Evolutionary conservation across 768 basidiomycete species (phyloP).

Genomic region (Termitomyces sp.): DNA sequence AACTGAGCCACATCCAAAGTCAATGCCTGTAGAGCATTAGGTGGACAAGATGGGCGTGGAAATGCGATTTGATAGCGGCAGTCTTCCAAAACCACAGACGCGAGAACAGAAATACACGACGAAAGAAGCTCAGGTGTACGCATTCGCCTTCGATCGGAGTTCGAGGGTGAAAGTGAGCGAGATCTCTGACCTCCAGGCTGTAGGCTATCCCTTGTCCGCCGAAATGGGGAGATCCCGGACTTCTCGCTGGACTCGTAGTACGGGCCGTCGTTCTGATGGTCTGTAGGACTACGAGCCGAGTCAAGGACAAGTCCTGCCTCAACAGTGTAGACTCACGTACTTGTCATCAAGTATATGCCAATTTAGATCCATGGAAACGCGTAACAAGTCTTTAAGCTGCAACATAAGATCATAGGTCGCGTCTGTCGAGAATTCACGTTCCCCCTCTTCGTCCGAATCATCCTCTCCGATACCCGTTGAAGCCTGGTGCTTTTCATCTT

Average conservation of each 20-base stretch:
- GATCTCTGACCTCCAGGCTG: slow-evolving; percentile 43
- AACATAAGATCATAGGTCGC: slow-evolving; percentile 61
- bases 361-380: slow-evolving; percentile 51
- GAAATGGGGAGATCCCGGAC: slow-evolving; percentile 40
- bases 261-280: slow-evolving; percentile 17
- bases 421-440: slow-evolving; percentile 58
- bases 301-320: background rate
- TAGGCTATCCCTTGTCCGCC: slow-evolving; percentile 42
- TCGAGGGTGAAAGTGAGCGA: slow-evolving; percentile 58
- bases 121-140: slow-evolving; percentile 54
- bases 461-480: slow-evolving; percentile 29
- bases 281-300: slow-evolving; percentile 7
- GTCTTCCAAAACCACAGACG: slow-evolving; percentile 69
- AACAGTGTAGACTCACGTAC: slow-evolving; percentile 25
- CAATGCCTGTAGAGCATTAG: slow-evolving; percentile 72
- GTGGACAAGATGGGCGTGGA: slow-evolving; percentile 66
- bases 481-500: slow-evolving; percentile 21
- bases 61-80: slow-evolving; percentile 62
- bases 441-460: slow-evolving; percentile 49
- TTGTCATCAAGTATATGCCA: slow-evolving; percentile 66
- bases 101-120: slow-evolving; percentile 57
- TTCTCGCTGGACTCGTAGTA: slow-evolving; percentile 23
- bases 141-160: slow-evolving; percentile 26
- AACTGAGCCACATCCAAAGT: slow-evolving; percentile 71
- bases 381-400: slow-evolving; percentile 59